These are phyloP conservation scores for Anastatica hierochuntica DNA, from an alignment of 345 rosid species.

Conservation along the genomic window DNA sequence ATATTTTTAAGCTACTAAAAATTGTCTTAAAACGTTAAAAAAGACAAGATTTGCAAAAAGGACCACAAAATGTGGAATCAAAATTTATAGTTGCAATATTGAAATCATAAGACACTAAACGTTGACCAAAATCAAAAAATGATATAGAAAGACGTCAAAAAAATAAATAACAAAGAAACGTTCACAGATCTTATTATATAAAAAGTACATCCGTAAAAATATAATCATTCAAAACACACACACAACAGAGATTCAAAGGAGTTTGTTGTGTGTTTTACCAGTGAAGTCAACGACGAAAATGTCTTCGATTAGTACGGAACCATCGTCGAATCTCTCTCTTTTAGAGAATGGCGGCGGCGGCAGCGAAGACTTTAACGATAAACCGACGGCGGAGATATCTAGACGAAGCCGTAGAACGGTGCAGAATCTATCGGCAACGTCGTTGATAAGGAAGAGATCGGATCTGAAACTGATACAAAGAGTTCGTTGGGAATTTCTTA, in stretches of 20 bases:
- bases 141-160: slow-evolving; percentile 7
- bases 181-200: background rate
- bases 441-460: slow-evolving; percentile 25
- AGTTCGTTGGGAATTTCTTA: slow-evolving; percentile 18
- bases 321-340: slow-evolving; percentile 7
- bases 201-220: background rate
- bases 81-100: too few species aligned
- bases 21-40: too few species aligned
- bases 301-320: slow-evolving; percentile 18
- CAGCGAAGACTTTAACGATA: background rate
- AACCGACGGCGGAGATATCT: background rate
- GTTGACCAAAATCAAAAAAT: background rate
- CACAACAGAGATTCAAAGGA: background rate
- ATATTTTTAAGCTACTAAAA: too few species aligned
- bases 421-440: slow-evolving; percentile 19
- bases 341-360: slow-evolving; percentile 14
- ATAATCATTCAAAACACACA: background rate
- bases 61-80: too few species aligned
- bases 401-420: slow-evolving; percentile 14
- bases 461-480: slow-evolving; percentile 25
- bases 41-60: too few species aligned
- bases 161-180: background rate
- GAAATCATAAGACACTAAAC: background rate
- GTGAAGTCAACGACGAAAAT: slow-evolving; percentile 23
- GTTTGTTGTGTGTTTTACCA: too few species aligned